Evolutionary conservation across 306 rosid species (phyloP).

Genomic region (Senna tora): DNA sequence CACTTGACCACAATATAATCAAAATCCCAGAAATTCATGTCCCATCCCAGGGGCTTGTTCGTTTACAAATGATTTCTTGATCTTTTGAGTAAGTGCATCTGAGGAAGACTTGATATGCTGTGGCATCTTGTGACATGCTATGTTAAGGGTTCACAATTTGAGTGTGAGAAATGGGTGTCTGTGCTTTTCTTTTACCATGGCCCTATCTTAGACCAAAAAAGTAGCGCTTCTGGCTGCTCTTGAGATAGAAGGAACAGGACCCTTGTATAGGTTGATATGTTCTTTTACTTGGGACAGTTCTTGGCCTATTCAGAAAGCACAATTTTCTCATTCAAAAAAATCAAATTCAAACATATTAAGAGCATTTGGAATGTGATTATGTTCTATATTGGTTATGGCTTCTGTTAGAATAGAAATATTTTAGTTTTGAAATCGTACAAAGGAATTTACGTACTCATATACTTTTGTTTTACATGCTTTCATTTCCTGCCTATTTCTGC

Average conservation of each 20-base stretch:
- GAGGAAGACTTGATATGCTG: neutral
- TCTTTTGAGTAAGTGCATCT: slow-evolving; percentile 1
- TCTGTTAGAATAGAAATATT: neutral
- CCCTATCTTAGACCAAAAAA: no score
- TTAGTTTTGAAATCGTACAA: neutral
- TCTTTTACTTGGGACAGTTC: neutral
- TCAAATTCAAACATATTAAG: neutral
- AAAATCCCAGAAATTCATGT: neutral
- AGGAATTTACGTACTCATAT: neutral
- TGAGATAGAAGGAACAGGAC: neutral
- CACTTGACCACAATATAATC: neutral
- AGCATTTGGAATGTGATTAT: neutral
- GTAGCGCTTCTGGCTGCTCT: neutral
- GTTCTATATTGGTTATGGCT: neutral
- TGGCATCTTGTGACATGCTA: neutral
- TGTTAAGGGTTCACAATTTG: neutral
- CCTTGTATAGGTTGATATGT: neutral
- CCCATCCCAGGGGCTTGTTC: neutral
- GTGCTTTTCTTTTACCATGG: neutral
- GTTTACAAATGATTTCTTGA: slow-evolving; percentile 10
- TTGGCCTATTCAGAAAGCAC: neutral
- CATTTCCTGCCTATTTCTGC: neutral
- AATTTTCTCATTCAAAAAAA: neutral
- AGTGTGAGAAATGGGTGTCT: neutral
- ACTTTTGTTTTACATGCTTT: neutral